phyloP scores from a whole-genome alignment of 345 rosid genomes.

The Boechera retrofracta region DNA sequence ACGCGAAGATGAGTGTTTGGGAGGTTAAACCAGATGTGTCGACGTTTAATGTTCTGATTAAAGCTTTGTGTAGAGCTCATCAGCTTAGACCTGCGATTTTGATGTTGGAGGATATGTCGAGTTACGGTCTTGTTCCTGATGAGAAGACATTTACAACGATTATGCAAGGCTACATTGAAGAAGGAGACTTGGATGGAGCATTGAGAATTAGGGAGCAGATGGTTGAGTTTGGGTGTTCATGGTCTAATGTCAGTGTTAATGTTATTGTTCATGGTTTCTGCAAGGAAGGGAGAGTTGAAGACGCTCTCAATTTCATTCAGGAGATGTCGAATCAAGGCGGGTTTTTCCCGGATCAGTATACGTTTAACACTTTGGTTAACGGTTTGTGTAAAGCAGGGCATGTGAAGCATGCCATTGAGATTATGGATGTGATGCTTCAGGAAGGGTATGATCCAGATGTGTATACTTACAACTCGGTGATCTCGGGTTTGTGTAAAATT shows the following conservation, averaged over 20 bases:
- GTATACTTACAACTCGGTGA: slow-evolving; percentile 76
- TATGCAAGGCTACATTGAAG: slow-evolving; percentile 88
- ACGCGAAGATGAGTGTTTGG: slow-evolving; percentile 60
- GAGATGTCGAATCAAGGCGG: slow-evolving; percentile 66
- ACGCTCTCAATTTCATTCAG: slow-evolving; percentile 69
- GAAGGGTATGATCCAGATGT: slow-evolving; percentile 87
- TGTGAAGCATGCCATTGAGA: slow-evolving; percentile 80
- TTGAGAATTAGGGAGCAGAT: slow-evolving; percentile 68
- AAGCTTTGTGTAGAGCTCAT: slow-evolving; percentile 87
- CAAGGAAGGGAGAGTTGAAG: slow-evolving; percentile 73
- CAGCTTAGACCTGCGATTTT: slow-evolving; percentile 81
- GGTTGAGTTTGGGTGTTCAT: slow-evolving; percentile 59
- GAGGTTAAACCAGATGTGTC: slow-evolving; percentile 78
- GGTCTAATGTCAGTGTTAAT: slow-evolving; percentile 73
- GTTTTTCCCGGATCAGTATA: slow-evolving; percentile 76
- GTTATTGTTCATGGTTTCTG: slow-evolving; percentile 89
- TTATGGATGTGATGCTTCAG: slow-evolving; percentile 87
- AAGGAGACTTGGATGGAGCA: slow-evolving; percentile 81
- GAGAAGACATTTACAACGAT: slow-evolving; percentile 86
- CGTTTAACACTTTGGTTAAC: slow-evolving; percentile 79
- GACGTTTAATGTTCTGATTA: slow-evolving; percentile 80
- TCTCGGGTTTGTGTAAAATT: slow-evolving; percentile 81
- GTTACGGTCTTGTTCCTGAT: slow-evolving; percentile 68
- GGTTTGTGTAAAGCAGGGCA: slow-evolving; percentile 83
- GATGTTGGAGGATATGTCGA: slow-evolving; percentile 91